Conservation (phyloP, 495 filamentous ascomycete species). For the Penicillium longicatenatum region DNA sequence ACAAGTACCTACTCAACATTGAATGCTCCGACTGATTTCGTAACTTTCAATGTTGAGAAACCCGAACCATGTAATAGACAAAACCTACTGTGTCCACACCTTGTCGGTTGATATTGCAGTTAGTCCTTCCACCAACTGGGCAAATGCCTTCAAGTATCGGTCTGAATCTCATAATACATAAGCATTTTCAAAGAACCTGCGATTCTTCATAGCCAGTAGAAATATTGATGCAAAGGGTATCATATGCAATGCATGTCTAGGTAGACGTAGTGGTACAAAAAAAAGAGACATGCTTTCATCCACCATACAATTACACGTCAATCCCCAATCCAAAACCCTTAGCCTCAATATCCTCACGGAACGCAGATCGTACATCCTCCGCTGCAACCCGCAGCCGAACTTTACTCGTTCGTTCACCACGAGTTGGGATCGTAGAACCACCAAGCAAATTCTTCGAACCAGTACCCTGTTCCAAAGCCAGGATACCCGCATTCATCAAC, state of each 20-base stretch:
- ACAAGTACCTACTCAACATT: conserved; percentile 5
- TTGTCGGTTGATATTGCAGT: no score
- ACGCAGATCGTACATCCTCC: conserved; percentile 84
- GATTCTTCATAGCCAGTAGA: neutral
- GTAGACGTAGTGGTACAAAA: conserved; percentile 5
- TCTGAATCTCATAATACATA: no score
- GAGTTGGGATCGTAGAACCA: conserved; percentile 47
- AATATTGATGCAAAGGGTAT: conserved; percentile 28
- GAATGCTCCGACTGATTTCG: neutral
- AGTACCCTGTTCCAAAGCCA: conserved; percentile 70
- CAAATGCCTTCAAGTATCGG: no score
- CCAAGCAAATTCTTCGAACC: conserved; percentile 34
- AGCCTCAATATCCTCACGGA: conserved; percentile 86
- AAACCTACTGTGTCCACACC: no score
- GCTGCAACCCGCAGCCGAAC: conserved; percentile 82
- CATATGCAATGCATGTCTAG: conserved; percentile 20
- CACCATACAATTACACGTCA: conserved; percentile 34
- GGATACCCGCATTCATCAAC: conserved; percentile 81
- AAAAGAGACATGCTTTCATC: conserved; percentile 9
- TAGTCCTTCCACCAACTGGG: no score
- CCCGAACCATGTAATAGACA: no score
- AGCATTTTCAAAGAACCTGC: neutral
- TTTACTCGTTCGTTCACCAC: conserved; percentile 82
- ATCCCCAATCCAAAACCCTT: conserved; percentile 63
- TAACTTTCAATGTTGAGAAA: neutral